Conservation (phyloP, 2,329 filamentous ascomycete species). For the Sphaerostilbella broomeana region DNA sequence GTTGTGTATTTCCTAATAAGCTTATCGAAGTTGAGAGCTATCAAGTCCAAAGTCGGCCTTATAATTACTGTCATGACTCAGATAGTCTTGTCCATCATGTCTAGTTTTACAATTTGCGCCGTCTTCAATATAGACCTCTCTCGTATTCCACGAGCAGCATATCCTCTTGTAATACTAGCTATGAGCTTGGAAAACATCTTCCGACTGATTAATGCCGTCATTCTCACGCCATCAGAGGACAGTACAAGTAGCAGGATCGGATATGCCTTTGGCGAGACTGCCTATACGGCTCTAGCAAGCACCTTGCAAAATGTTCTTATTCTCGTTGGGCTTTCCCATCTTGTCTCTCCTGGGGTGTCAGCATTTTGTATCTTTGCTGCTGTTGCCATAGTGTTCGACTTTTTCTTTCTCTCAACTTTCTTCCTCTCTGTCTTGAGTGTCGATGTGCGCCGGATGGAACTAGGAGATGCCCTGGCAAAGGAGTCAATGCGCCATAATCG, state of each 20-base stretch:
- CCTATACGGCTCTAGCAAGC: constrained; percentile 61
- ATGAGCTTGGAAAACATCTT: constrained; percentile 77
- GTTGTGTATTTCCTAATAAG: constrained; percentile 59
- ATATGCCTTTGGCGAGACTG: constrained; percentile 66
- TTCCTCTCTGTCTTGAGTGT: constrained; percentile 74
- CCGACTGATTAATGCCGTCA: constrained; percentile 69
- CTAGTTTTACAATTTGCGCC: constrained; percentile 73
- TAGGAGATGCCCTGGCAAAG: constrained; percentile 63
- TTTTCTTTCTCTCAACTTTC: constrained; percentile 72
- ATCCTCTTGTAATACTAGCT: constrained; percentile 68
- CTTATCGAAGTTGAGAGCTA: constrained; percentile 62
- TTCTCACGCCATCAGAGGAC: constrained; percentile 63
- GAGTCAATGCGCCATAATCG: constrained; percentile 38
- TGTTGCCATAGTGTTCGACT: constrained; percentile 69
- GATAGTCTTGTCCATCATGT: constrained; percentile 65
- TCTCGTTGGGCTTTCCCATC: constrained; percentile 56
- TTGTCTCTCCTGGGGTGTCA: constrained; percentile 63
- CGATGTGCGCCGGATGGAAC: constrained; percentile 68
- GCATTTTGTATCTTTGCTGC: constrained; percentile 72
- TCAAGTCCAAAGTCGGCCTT: constrained; percentile 69
- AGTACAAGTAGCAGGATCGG: constrained; percentile 63
- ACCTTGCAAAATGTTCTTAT: constrained; percentile 63
- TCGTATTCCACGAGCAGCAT: constrained; percentile 65
- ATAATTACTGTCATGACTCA: constrained; percentile 65
- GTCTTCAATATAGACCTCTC: constrained; percentile 69